Percentiles rank a stretch among this genome's conserved stretches.
These are phyloP conservation scores for Paracoccidioides lutzii DNA, from an alignment of 2,329 filamentous ascomycete genomes.

Conservation along the genomic window DNA sequence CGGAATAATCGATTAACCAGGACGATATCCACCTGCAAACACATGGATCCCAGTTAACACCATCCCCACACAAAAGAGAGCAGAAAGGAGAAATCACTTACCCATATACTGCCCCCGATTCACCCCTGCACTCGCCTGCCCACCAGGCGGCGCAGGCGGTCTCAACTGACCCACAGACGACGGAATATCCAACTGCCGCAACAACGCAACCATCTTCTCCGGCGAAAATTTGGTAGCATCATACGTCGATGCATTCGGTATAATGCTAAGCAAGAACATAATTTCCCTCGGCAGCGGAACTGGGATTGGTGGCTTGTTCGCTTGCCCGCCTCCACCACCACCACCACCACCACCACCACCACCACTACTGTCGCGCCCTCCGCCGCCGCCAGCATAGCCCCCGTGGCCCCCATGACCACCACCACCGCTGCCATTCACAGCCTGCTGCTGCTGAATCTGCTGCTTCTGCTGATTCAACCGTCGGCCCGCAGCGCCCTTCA, in stretches of 20 bases:
- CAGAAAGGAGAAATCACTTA: slow-evolving; percentile 14
- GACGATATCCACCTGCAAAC: background rate
- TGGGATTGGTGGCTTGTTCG: slow-evolving; percentile 43
- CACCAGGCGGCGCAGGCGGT: slow-evolving; percentile 14
- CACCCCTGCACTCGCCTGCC: slow-evolving; percentile 18
- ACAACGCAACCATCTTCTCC: slow-evolving; percentile 56
- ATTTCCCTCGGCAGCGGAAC: slow-evolving; percentile 60
- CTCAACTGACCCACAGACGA: slow-evolving; percentile 33
- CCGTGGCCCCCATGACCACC: slow-evolving; percentile 10
- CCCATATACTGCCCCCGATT: slow-evolving; percentile 21
- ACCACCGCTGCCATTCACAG: slow-evolving; percentile 16
- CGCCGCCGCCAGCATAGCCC: slow-evolving; percentile 5
- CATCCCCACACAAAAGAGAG: background rate
- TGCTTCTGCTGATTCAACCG: slow-evolving; percentile 61
- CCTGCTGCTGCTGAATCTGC: slow-evolving; percentile 24
- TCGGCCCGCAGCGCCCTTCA: slow-evolving; percentile 80
- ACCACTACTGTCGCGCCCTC: background rate
- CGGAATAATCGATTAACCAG: background rate
- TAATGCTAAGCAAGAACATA: slow-evolving; percentile 52
- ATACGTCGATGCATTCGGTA: slow-evolving; percentile 62
- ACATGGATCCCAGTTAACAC: too few species aligned
- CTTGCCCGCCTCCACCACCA: slow-evolving; percentile 16
- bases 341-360: background rate
- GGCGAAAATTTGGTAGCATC: slow-evolving; percentile 57
- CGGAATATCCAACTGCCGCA: slow-evolving; percentile 56